A percentile compares a stretch with the other conserved stretches of the same genome.
Evolutionary conservation across 2,329 filamentous ascomycete species (phyloP).

Genomic region (Aspergillus arachidicola): DNA sequence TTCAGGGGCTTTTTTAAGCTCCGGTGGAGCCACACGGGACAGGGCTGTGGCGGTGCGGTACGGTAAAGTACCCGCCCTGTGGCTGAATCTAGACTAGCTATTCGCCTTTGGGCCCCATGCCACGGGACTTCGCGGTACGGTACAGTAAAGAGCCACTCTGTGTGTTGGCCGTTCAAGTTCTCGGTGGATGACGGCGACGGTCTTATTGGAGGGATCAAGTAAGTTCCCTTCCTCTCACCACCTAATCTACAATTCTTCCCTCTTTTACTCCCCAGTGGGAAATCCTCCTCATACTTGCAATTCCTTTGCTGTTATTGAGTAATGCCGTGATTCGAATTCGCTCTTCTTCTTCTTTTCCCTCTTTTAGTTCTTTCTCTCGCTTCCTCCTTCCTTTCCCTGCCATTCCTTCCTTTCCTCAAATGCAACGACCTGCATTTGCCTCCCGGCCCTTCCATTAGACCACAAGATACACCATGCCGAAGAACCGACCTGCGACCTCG

Average conservation of each 20-base stretch:
- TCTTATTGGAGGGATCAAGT: slow-evolving; percentile 4
- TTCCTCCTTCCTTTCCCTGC: slow-evolving; percentile 5
- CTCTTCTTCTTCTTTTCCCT: slow-evolving; percentile 7
- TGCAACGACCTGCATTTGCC: slow-evolving; percentile 13
- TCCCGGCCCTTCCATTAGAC: slow-evolving; percentile 12
- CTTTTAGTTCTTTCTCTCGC: slow-evolving; percentile 15
- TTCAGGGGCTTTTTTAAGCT: slow-evolving; percentile 27
- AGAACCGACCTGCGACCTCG: slow-evolving; percentile 70
- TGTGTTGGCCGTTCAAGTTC: neutral
- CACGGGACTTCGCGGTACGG: slow-evolving; percentile 6
- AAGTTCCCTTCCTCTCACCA: slow-evolving; percentile 1
- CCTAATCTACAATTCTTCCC: slow-evolving; percentile 1
- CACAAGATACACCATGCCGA: slow-evolving; percentile 59
- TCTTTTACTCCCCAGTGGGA: neutral
- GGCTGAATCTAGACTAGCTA: neutral
- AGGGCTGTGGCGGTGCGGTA: slow-evolving; percentile 24
- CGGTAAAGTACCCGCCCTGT: slow-evolving; percentile 9
- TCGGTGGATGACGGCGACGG: slow-evolving; percentile 1
- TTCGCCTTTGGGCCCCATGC: neutral
- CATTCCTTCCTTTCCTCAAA: slow-evolving; percentile 10
- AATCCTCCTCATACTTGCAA: neutral
- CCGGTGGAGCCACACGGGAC: slow-evolving; percentile 21
- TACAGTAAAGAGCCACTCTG: neutral
- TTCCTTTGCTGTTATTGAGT: slow-evolving; percentile 7
- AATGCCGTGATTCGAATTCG: slow-evolving; percentile 21